These are phyloP conservation scores for Saturnispora kantuleensis DNA, from an alignment of 805 yeast genomes.

Conservation along the genomic window DNA sequence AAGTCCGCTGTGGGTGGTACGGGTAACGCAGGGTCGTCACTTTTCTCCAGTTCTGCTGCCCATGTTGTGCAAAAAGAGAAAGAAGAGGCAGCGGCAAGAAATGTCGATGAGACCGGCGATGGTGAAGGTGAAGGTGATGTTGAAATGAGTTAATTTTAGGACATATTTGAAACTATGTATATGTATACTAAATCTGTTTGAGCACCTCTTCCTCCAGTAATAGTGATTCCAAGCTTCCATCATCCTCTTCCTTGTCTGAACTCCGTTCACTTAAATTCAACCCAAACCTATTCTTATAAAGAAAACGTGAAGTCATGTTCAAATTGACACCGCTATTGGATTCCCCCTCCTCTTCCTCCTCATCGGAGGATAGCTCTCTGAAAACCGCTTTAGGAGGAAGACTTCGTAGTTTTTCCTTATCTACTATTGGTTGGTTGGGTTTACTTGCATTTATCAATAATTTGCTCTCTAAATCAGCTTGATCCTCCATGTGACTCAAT, in stretches of 20 bases:
- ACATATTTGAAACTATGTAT: neutral
- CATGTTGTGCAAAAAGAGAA: constrained; percentile 12
- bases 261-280: neutral
- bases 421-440: neutral
- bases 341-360: neutral
- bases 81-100: neutral
- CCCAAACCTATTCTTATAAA: constrained; percentile 13
- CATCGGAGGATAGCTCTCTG: neutral
- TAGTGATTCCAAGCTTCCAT: constrained; percentile 19
- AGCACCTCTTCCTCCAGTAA: constrained; percentile 22
- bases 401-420: neutral
- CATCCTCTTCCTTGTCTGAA: neutral
- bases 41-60: constrained; percentile 27
- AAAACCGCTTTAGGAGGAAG: neutral
- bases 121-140: constrained; percentile 3
- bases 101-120: neutral
- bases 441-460: neutral
- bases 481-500: constrained; percentile 11
- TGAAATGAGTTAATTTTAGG: neutral
- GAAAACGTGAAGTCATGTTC: constrained; percentile 18
- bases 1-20: constrained; percentile 34
- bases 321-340: constrained; percentile 16
- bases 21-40: constrained; percentile 19
- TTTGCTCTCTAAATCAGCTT: neutral
- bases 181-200: constrained; percentile 7